Conservation (phyloP, 257 asterid genomes). For the Hygrophila difformis region DNA sequence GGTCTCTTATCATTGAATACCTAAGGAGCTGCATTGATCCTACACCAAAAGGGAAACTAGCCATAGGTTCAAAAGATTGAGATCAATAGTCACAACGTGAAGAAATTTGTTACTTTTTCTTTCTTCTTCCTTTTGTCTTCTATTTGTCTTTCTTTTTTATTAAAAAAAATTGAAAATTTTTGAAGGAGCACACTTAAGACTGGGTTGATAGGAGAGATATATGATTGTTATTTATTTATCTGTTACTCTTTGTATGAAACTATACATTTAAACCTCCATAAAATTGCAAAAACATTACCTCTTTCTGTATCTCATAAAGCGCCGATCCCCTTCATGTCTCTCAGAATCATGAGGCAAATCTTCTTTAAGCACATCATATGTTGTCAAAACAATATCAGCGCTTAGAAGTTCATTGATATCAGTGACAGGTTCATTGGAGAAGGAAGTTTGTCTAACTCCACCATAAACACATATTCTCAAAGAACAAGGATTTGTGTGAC, state of each 20-base stretch:
- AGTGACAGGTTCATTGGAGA: conserved; percentile 40
- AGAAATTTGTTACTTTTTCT: too few relatives aligned
- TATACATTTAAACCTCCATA: conserved; percentile 11
- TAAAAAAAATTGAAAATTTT: too few relatives aligned
- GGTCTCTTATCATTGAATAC: too few relatives aligned
- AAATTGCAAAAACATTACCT: conserved; percentile 66
- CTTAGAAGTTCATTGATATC: conserved; percentile 60
- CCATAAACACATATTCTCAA: conserved; percentile 64
- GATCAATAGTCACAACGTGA: too few relatives aligned
- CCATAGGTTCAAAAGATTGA: too few relatives aligned
- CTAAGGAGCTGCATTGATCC: too few relatives aligned
- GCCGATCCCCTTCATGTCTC: conserved; percentile 91
- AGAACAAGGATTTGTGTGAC: conserved; percentile 76
- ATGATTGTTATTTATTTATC: too few relatives aligned
- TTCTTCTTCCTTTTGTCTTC: too few relatives aligned
- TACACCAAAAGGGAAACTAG: too few relatives aligned
- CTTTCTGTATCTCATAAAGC: conserved; percentile 71
- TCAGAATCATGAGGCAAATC: conserved; percentile 95
- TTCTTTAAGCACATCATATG: conserved; percentile 86
- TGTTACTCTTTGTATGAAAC: conserved; percentile 5
- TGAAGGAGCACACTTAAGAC: too few relatives aligned
- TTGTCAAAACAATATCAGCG: conserved; percentile 84
- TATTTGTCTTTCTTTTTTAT: too few relatives aligned
- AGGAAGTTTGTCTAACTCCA: conserved; percentile 55
- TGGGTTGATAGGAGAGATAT: too few relatives aligned